Conservation (phyloP, 192 early-diverging fungal species). For the Linnemannia hyalina region DNA sequence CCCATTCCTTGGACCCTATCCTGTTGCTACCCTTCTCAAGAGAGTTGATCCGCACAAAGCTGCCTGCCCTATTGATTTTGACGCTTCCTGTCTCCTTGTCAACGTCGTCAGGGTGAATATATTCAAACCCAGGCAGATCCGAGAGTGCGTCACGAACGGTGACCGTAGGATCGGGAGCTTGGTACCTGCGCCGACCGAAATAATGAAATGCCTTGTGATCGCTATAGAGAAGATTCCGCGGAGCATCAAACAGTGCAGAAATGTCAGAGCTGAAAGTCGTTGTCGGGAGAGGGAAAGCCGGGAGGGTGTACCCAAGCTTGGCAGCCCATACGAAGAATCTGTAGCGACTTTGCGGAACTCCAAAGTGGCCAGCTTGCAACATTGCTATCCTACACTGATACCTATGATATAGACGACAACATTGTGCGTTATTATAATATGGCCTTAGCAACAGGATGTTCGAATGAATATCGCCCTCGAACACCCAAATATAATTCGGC, state of each 20-base stretch:
- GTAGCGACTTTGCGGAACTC: slow-evolving; percentile 73
- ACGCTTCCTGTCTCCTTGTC: slow-evolving; percentile 56
- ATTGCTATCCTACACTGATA: slow-evolving; percentile 76
- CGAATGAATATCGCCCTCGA: too few relatives aligned
- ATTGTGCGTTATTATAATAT: too few relatives aligned
- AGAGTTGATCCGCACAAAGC: slow-evolving; percentile 25
- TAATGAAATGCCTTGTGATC: slow-evolving; percentile 54
- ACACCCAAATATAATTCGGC: too few relatives aligned
- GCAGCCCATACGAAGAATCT: slow-evolving; percentile 77
- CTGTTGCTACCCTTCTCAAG: not conserved
- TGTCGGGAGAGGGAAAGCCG: slow-evolving; percentile 68
- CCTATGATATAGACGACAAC: not conserved
- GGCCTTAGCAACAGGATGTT: too few relatives aligned
- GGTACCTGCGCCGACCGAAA: slow-evolving; percentile 55
- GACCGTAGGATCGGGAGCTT: slow-evolving; percentile 68
- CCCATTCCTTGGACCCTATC: not conserved
- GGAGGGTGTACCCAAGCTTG: slow-evolving; percentile 65
- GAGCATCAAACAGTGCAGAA: slow-evolving; percentile 60
- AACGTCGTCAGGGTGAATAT: slow-evolving; percentile 62
- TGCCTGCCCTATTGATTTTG: slow-evolving; percentile 7
- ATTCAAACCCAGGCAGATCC: slow-evolving; percentile 81
- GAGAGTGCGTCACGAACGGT: slow-evolving; percentile 74
- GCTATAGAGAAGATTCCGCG: slow-evolving; percentile 20
- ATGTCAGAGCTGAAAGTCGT: slow-evolving; percentile 64
- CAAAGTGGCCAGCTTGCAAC: slow-evolving; percentile 74